phyloP scores from a whole-genome alignment of 495 filamentous ascomycete genomes.

The Rostrohypoxylon terebratum region DNA sequence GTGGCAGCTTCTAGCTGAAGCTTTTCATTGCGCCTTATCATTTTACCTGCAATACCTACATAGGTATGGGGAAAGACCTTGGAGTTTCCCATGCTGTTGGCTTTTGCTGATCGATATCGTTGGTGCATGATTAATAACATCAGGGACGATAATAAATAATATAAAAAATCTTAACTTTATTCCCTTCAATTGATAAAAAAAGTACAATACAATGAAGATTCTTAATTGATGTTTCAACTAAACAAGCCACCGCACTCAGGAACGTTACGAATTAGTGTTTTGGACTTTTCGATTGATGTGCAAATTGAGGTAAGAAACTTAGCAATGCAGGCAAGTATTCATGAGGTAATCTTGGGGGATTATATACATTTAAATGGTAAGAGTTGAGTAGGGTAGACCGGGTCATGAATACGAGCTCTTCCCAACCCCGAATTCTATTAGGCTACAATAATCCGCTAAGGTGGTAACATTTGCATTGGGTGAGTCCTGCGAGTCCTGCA shows the following conservation, averaged over 20 bases:
- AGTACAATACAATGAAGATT: not conserved
- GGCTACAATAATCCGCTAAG: slow-evolving; percentile 35
- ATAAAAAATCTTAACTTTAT: not conserved
- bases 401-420: slow-evolving; percentile 40
- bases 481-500: slow-evolving; percentile 38
- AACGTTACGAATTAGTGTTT: not conserved
- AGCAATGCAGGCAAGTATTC: slow-evolving; percentile 2
- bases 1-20: not conserved
- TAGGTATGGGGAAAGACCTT: too few species aligned
- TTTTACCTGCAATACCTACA: not conserved
- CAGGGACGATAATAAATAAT: not conserved
- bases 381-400: slow-evolving; percentile 13
- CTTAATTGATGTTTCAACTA: not conserved
- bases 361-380: slow-evolving; percentile 27
- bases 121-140: not conserved
- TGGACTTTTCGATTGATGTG: not conserved
- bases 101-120: not conserved
- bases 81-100: not conserved
- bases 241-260: not conserved
- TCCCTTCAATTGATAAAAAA: not conserved
- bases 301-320: not conserved
- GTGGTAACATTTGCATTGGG: slow-evolving; percentile 24
- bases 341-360: slow-evolving; percentile 10
- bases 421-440: slow-evolving; percentile 19
- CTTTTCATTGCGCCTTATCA: not conserved